Evolutionary conservation across 345 rosid genomes (phyloP).

Genomic region (Aquilaria malaccensis): DNA sequence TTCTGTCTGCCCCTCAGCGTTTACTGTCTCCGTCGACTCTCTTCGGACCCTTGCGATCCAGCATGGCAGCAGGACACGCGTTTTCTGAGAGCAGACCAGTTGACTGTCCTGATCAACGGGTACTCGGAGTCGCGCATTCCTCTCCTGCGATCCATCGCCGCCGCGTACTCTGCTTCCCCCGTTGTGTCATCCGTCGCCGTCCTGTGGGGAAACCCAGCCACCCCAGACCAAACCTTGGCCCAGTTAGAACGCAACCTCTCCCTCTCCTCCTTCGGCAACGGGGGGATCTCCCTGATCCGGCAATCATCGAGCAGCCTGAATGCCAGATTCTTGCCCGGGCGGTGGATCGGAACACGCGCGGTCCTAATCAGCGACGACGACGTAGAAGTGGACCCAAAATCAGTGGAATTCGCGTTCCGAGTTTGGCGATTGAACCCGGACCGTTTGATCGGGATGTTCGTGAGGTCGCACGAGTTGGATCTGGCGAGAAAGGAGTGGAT

Average conservation of each 20-base stretch:
- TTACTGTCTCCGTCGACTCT: conserved; percentile 18
- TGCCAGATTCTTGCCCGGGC: conserved; percentile 51
- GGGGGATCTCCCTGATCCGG: conserved; percentile 45
- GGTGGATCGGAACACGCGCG: conserved; percentile 38
- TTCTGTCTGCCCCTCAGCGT: conserved; percentile 5
- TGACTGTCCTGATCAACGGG: conserved; percentile 69
- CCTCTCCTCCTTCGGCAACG: conserved; percentile 33
- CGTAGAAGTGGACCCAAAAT: conserved; percentile 42
- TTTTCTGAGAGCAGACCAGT: conserved; percentile 48
- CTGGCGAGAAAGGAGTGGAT: conserved; percentile 49
- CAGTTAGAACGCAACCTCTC: conserved; percentile 38
- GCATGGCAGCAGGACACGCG: conserved; percentile 21
- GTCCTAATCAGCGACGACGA: conserved; percentile 65
- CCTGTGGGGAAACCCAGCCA: conserved; percentile 69
- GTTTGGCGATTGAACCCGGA: conserved; percentile 49
- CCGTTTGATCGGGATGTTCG: conserved; percentile 49
- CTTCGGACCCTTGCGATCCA: conserved; percentile 34
- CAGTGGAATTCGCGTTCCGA: conserved; percentile 46
- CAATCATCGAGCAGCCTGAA: conserved; percentile 62
- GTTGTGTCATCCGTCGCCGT: conserved; percentile 45
- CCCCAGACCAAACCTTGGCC: conserved; percentile 30
- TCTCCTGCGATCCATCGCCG: conserved; percentile 48
- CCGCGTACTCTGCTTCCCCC: conserved; percentile 43
- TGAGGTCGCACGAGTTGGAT: conserved; percentile 55
- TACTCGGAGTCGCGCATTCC: conserved; percentile 61